Base-by-base conservation (phyloP, 192 early-diverging fungal genomes). In the Thamnidium elegans region DNA sequence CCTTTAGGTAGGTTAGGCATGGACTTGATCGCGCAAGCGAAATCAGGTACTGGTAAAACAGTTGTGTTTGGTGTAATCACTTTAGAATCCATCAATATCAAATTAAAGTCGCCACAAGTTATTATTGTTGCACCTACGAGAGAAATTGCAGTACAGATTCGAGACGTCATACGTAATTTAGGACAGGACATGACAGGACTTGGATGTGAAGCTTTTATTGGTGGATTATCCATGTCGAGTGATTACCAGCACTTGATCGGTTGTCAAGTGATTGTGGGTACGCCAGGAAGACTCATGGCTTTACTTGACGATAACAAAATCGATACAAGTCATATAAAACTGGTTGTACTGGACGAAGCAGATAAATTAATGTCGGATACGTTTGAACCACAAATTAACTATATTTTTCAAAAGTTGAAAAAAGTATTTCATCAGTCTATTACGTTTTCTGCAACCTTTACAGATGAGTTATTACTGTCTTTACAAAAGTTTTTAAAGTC, bases 11-110 rank as follows among this genome's bases (percentile, higher is more conserved):
- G 77, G 3, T 72, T 86, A 2, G 85, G 85, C 0, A 68, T 85
- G 6, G 81, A 95, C 73, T 72, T 95, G 74, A 87, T 95, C 55
- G 91, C 91, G 1, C 93, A 95, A 63, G 90, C 91, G 42, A 89
- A 93, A 62, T 90, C 91, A 6, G 93, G 73, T 34, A 91, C 89
- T 1, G 89, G 89, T 11, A 91, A 91, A 62, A 91, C 89, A 5
- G 87, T 86, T 7, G 90, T 90, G 0, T 95, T 95, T 68, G 75
- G 78, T 15, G 73, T 85, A 19, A 80, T 84, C 46, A 74, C 80
- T 9, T 67, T 88, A 23, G 81, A 83, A 59, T 51, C 69, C 3
- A 55, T 84, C 9, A 52, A 81, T 51, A 60, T 72, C n/a, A 50
- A 32, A 3, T 32, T 63, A 13, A 23, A 20, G 20, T 32, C 53